Evolutionary conservation across 805 yeast species (phyloP).

Genomic region (Candida peoriensis): DNA sequence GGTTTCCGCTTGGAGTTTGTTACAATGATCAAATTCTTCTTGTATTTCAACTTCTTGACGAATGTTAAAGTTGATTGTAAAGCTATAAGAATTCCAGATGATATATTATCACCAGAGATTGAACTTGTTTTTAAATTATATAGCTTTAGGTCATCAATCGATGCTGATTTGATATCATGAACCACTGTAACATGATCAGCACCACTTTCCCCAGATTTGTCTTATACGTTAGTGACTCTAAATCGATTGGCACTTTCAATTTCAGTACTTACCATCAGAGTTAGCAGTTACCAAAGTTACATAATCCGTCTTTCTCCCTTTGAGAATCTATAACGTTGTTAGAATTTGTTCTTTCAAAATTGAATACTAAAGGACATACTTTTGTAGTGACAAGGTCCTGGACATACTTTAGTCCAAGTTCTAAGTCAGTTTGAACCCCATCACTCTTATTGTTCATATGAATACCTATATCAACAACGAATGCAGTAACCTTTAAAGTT

Average conservation of each 20-base stretch:
- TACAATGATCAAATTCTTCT: constrained; percentile 19
- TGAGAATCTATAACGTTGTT: constrained; percentile 2
- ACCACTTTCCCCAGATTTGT: not conserved
- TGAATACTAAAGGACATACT: constrained; percentile 1
- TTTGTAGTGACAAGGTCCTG: constrained; percentile 31
- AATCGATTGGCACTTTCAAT: not conserved
- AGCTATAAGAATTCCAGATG: constrained; percentile 9
- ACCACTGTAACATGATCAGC: constrained; percentile 4
- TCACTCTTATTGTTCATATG: constrained; percentile 30
- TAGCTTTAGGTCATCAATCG: constrained; percentile 1
- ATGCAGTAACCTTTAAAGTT: constrained; percentile 17
- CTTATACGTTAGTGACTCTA: not conserved
- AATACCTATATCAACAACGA: constrained; percentile 45
- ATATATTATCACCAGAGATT: constrained; percentile 10
- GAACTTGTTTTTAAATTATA: constrained; percentile 4
- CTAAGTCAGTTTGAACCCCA: constrained; percentile 30
- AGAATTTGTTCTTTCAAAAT: not conserved
- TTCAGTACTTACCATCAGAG: constrained; percentile 3
- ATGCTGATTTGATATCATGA: constrained; percentile 5
- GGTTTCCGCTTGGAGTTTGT: constrained; percentile 16
- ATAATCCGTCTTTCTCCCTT: constrained; percentile 35
- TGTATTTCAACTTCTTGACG: constrained; percentile 19
- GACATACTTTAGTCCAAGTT: constrained; percentile 36
- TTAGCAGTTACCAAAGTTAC: constrained; percentile 23
- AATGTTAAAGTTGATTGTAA: constrained; percentile 11